Percentiles rank a stretch among this genome's conserved stretches.
phyloP scores from a whole-genome alignment of 371 early-diverging fungal genomes.

The Rhizopus arrhizus region DNA sequence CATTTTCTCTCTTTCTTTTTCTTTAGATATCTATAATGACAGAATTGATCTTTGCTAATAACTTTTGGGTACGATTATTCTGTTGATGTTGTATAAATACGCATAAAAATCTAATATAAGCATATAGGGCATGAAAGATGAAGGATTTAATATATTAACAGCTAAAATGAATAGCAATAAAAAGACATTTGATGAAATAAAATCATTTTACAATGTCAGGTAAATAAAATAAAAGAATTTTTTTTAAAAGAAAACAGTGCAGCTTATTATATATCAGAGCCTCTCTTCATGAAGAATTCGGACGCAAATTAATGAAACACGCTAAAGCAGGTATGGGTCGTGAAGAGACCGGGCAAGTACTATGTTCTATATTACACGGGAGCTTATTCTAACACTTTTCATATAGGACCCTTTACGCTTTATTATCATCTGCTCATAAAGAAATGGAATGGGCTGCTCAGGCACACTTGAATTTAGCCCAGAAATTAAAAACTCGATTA shows the following conservation, averaged over 20 bases:
- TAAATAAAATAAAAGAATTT: conserved; percentile 11
- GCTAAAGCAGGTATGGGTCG: conserved; percentile 75
- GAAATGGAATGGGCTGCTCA: conserved; percentile 82
- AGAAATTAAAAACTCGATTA: conserved; percentile 75
- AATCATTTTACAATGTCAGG: conserved; percentile 38
- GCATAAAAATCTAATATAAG: background rate
- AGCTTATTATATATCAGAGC: conserved; percentile 57
- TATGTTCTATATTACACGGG: background rate
- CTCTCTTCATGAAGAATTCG: conserved; percentile 85
- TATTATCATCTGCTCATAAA: conserved; percentile 70
- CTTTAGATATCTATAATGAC: conserved; percentile 2
- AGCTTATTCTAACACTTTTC: background rate
- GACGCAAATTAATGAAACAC: conserved; percentile 77
- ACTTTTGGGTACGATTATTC: conserved; percentile 42
- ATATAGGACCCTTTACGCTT: conserved; percentile 62
- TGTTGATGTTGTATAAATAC: background rate
- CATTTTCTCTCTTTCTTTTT: background rate
- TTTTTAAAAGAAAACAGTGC: background rate
- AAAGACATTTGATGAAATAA: conserved; percentile 81
- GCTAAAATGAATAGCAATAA: conserved; percentile 83
- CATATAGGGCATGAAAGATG: conserved; percentile 80
- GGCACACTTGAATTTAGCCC: conserved; percentile 77
- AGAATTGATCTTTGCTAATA: conserved; percentile 39
- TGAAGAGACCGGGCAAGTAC: conserved; percentile 84
- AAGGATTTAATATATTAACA: conserved; percentile 81